A percentile compares a stretch with the other conserved stretches of the same genome.
Conservation (phyloP, 257 asterid genomes). For the Catharanthus roseus region DNA sequence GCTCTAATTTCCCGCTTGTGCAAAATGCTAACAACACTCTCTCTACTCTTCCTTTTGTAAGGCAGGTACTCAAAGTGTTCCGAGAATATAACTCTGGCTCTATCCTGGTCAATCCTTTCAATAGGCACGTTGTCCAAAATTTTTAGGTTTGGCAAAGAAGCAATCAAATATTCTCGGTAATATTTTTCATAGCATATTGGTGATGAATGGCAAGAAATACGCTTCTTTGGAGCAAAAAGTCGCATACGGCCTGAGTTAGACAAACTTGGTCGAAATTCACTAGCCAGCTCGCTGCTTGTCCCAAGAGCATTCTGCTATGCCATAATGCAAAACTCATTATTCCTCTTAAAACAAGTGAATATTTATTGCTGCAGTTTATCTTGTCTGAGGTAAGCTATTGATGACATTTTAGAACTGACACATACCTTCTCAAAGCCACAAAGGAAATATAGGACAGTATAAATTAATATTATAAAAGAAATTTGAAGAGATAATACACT, state of each 20-base stretch:
- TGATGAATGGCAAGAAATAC: constrained; percentile 55
- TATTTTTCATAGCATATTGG: constrained; percentile 85
- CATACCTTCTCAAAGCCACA: background rate
- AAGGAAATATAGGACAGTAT: background rate
- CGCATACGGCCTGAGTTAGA: constrained; percentile 27
- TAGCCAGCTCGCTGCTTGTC: constrained; percentile 41
- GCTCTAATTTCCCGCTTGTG: constrained; percentile 71
- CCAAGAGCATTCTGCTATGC: constrained; percentile 51
- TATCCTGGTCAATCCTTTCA: constrained; percentile 50
- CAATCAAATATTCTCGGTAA: constrained; percentile 81
- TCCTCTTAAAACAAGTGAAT: background rate
- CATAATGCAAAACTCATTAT: constrained; percentile 17
- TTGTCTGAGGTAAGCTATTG: background rate
- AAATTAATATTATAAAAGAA: constrained; percentile 5
- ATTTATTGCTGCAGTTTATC: background rate
- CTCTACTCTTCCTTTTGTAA: constrained; percentile 51
- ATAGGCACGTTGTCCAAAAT: constrained; percentile 72
- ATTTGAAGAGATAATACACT: background rate
- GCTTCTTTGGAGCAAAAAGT: constrained; percentile 38
- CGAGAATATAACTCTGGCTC: constrained; percentile 46
- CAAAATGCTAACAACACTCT: constrained; percentile 56
- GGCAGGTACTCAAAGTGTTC: constrained; percentile 74
- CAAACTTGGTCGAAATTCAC: constrained; percentile 32
- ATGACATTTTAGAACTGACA: constrained; percentile 3
- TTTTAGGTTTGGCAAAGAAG: constrained; percentile 61